Base-by-base conservation (phyloP, 441 rosid species). In the Brassica hybrid region DNA sequence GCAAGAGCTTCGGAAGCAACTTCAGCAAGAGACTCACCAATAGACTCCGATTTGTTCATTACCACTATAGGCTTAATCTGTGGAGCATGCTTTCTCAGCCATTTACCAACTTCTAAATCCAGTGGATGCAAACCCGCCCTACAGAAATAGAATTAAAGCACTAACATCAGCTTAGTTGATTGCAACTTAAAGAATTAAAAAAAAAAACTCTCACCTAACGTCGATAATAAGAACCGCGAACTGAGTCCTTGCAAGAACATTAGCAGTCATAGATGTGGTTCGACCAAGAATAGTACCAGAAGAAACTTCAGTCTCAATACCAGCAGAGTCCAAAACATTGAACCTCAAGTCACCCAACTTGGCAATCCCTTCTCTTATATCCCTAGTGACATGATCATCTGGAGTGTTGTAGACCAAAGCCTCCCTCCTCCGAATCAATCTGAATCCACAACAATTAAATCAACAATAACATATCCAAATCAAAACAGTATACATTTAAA, bases 371-470 rank as follows among this genome's bases (percentile, higher is more conserved):
- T 95, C 92, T 84, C 98, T 84, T 57, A 93, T 88, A 83, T 95
- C 97, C 61, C 99, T 86, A 25, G 98, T 90, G 19, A 95, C 99
- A 85, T 95, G 99, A 85, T 88, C 97, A 81, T 84, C 93, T 0
- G 98, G 97, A 0, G 98, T 93, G 74, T 95, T 90, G 84, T 86
- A 93, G 23, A 91, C 98, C 18, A 95, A 88, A 80, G 98, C 99
- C 78, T 95, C 98, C 80, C 96, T 89, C 80, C 99, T 88, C 74
- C 86, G 85, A 79, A 91, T 88, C 89, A 95, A 85, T 79, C 98
- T 50, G 38, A 72, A 68, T 58, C 72, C 70, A 32, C 68, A 70
- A 54, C 25, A 23, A 65, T 62, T 34, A 6, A 7, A 5, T 73
- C 59, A 3, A 62, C 19, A 19, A 56, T 0, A 45, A 16, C 4